Conservation (phyloP, 208 protist species). For the Crithidia acanthocephali region DNA sequence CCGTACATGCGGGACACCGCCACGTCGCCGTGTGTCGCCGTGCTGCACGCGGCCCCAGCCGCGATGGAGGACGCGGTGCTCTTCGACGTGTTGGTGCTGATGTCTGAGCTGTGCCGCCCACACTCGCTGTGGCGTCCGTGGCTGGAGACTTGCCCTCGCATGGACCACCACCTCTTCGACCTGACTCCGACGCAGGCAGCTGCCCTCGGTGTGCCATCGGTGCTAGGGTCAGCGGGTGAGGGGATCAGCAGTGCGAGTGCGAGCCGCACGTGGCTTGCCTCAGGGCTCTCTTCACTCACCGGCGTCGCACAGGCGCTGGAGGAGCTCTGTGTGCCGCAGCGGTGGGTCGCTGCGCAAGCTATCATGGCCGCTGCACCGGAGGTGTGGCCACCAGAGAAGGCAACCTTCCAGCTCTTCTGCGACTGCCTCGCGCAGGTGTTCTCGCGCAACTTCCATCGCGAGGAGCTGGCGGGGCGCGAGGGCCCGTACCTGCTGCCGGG, state of each 20-base stretch:
- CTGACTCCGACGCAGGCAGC: slow-evolving; percentile 34
- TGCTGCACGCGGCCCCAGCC: slow-evolving; percentile 33
- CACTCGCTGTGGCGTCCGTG: slow-evolving; percentile 66
- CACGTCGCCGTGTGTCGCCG: slow-evolving; percentile 40
- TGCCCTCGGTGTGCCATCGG: slow-evolving; percentile 30
- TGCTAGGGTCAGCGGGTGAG: not conserved
- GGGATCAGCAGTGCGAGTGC: not conserved
- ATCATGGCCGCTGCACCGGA: slow-evolving; percentile 56
- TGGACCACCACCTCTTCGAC: slow-evolving; percentile 74
- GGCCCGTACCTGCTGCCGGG: slow-evolving; percentile 84
- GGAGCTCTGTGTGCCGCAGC: slow-evolving; percentile 49
- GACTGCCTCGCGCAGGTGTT: slow-evolving; percentile 80
- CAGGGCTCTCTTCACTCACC: slow-evolving; percentile 30
- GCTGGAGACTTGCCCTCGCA: slow-evolving; percentile 78
- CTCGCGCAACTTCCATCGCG: slow-evolving; percentile 88
- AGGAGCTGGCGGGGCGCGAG: slow-evolving; percentile 75
- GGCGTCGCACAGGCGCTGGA: slow-evolving; percentile 65
- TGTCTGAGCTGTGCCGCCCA: slow-evolving; percentile 64
- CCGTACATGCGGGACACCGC: slow-evolving; percentile 61
- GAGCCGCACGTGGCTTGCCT: not conserved
- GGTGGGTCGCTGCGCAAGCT: slow-evolving; percentile 59
- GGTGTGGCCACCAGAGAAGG: slow-evolving; percentile 47
- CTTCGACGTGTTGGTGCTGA: slow-evolving; percentile 69
- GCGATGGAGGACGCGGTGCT: slow-evolving; percentile 37
- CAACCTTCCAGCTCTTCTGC: slow-evolving; percentile 62